phyloP scores from a whole-genome alignment of 2,329 filamentous ascomycete genomes.

The Aciculosporium take region DNA sequence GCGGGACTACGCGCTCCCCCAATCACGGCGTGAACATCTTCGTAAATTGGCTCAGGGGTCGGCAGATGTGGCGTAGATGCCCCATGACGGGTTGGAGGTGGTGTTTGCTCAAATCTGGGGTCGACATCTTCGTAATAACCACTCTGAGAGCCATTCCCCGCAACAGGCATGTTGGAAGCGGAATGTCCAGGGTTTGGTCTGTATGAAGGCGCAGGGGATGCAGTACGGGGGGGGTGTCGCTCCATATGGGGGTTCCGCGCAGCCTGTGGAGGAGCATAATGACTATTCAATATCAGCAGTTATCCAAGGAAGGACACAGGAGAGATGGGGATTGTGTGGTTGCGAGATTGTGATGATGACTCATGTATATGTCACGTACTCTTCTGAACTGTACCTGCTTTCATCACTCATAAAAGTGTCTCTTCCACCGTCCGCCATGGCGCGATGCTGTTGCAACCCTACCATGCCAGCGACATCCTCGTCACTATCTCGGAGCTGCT shows the following conservation, averaged over 20 bases:
- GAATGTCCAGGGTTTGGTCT: slow-evolving; percentile 22
- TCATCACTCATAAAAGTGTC: slow-evolving; percentile 47
- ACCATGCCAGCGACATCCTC: slow-evolving; percentile 62
- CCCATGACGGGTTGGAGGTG: slow-evolving; percentile 25
- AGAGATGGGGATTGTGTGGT: background rate
- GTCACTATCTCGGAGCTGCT: slow-evolving; percentile 47
- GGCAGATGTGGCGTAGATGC: slow-evolving; percentile 14
- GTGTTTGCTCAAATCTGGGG: slow-evolving; percentile 49
- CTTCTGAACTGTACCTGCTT: slow-evolving; percentile 59
- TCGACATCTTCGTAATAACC: slow-evolving; percentile 90
- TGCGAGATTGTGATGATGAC: background rate
- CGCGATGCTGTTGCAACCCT: slow-evolving; percentile 45
- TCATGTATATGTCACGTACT: slow-evolving; percentile 38
- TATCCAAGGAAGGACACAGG: background rate
- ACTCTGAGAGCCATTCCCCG: slow-evolving; percentile 18
- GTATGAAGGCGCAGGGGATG: slow-evolving; percentile 29
- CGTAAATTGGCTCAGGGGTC: slow-evolving; percentile 33
- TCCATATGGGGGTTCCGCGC: slow-evolving; percentile 37
- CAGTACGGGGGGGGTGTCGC: slow-evolving; percentile 29
- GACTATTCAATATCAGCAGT: slow-evolving; percentile 14
- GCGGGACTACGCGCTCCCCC: slow-evolving; percentile 53
- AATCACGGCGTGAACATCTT: slow-evolving; percentile 42
- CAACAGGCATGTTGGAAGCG: slow-evolving; percentile 20
- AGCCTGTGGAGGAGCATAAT: slow-evolving; percentile 42
- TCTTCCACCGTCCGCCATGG: slow-evolving; percentile 19